These are phyloP conservation scores for Pichia paraexigua DNA, from an alignment of 805 yeast genomes.

Conservation along the genomic window DNA sequence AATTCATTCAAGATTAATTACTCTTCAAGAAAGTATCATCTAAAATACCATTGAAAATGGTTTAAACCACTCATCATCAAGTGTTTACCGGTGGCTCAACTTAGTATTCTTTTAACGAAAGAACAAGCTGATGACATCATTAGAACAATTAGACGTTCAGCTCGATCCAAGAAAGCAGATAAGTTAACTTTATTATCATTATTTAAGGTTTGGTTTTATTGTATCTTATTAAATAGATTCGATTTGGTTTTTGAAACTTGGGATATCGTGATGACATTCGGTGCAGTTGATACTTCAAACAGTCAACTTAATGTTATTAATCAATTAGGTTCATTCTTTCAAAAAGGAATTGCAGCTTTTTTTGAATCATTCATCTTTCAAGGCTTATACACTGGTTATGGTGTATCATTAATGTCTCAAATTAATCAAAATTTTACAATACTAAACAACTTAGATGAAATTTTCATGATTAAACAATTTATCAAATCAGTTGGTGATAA, in stretches of 20 bases:
- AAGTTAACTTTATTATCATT: neutral
- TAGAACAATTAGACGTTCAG: slow-evolving; percentile 1
- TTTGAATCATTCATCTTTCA: neutral
- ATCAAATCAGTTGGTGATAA: neutral
- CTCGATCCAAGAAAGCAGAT: neutral
- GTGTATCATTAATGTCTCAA: neutral
- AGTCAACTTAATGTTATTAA: no score
- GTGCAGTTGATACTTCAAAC: neutral
- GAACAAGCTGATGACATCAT: neutral
- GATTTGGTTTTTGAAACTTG: neutral
- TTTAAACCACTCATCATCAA: neutral
- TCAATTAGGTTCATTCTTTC: slow-evolving; percentile 1
- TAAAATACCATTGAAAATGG: neutral
- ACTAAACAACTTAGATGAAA: neutral
- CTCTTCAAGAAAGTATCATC: neutral
- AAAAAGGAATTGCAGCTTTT: neutral
- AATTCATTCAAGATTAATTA: neutral
- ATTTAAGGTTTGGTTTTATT: neutral
- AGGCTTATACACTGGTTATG: neutral
- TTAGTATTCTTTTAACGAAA: neutral
- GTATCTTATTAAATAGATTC: neutral
- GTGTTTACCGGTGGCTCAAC: neutral
- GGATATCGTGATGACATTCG: neutral
- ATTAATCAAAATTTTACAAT: neutral
- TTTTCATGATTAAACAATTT: neutral